Conservation (phyloP, 2,329 filamentous ascomycete genomes). For the Thelonectria olida region DNA sequence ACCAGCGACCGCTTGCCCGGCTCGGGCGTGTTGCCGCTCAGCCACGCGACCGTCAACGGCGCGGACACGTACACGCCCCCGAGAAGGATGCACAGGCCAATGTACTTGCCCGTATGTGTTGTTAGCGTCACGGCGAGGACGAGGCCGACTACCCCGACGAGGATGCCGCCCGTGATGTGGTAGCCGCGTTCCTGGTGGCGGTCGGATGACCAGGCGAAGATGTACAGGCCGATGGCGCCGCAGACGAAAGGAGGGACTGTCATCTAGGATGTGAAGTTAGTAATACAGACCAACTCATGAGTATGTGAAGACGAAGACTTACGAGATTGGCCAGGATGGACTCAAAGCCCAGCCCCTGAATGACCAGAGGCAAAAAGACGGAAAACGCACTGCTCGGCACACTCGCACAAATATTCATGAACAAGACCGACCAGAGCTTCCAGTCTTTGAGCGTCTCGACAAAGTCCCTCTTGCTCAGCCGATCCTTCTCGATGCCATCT, state of each 20-base stretch:
- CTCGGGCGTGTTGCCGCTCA: slow-evolving; percentile 42
- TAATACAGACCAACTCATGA: not conserved
- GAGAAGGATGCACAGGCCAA: slow-evolving; percentile 38
- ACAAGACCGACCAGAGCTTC: slow-evolving; percentile 39
- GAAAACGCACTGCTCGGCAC: slow-evolving; percentile 40
- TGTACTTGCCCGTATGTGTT: slow-evolving; percentile 33
- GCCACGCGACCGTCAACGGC: slow-evolving; percentile 40
- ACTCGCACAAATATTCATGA: slow-evolving; percentile 40
- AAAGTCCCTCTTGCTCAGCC: slow-evolving; percentile 34
- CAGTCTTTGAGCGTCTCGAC: slow-evolving; percentile 40
- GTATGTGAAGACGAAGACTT: not conserved
- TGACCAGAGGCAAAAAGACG: slow-evolving; percentile 39
- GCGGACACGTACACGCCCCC: slow-evolving; percentile 39
- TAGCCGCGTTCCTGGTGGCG: slow-evolving; percentile 37
- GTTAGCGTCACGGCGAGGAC: slow-evolving; percentile 35
- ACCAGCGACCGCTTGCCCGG: slow-evolving; percentile 41
- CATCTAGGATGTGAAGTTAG: slow-evolving; percentile 27
- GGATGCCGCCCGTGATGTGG: slow-evolving; percentile 36
- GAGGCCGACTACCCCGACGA: slow-evolving; percentile 36
- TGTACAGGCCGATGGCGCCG: slow-evolving; percentile 39
- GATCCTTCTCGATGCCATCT: slow-evolving; percentile 37
- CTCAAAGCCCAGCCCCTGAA: slow-evolving; percentile 40
- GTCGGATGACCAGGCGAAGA: slow-evolving; percentile 39
- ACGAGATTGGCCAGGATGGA: slow-evolving; percentile 40
- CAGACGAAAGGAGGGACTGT: slow-evolving; percentile 41